Percentiles rank a stretch among this genome's conserved stretches.
Conservation (phyloP, 2,329 filamentous ascomycete genomes). For the Alternaria sp. region DNA sequence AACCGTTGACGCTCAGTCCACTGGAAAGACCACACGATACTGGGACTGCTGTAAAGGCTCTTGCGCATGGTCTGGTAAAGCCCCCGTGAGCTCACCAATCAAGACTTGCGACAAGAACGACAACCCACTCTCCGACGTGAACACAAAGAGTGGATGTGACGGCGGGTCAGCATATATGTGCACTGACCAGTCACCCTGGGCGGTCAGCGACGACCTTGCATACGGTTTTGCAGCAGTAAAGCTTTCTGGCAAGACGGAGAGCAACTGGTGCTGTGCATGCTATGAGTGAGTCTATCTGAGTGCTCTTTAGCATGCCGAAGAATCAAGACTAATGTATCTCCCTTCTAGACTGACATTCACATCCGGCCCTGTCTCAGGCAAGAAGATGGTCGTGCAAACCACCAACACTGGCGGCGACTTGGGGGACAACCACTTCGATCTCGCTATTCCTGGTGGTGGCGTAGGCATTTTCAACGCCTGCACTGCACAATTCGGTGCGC, state of each 20-base stretch:
- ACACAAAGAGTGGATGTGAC: conserved; percentile 62
- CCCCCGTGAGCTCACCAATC: conserved; percentile 62
- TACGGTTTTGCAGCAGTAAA: conserved; percentile 73
- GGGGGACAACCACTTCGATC: conserved; percentile 49
- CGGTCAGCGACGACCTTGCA: conserved; percentile 64
- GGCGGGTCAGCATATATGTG: conserved; percentile 66
- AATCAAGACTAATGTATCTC: conserved; percentile 7
- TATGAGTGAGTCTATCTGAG: conserved; percentile 57
- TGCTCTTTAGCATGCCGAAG: background rate
- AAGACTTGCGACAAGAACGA: conserved; percentile 66
- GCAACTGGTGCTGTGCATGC: conserved; percentile 71
- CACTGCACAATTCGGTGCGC: conserved; percentile 46
- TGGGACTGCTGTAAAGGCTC: conserved; percentile 76
- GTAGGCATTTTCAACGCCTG: conserved; percentile 50
- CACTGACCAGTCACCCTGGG: conserved; percentile 69
- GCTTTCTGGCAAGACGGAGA: conserved; percentile 63
- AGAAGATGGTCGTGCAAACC: conserved; percentile 71
- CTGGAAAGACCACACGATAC: conserved; percentile 49
- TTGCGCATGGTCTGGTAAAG: conserved; percentile 69
- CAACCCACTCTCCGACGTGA: conserved; percentile 62
- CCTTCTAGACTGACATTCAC: conserved; percentile 63
- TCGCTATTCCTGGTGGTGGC: conserved; percentile 51
- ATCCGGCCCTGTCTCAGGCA: conserved; percentile 63
- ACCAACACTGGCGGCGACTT: conserved; percentile 65
- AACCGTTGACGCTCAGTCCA: conserved; percentile 38